Evolutionary conservation across 768 basidiomycete species (phyloP), one percentile per base, ranked within the genome.

Genomic region (Russula compacta): DNA sequence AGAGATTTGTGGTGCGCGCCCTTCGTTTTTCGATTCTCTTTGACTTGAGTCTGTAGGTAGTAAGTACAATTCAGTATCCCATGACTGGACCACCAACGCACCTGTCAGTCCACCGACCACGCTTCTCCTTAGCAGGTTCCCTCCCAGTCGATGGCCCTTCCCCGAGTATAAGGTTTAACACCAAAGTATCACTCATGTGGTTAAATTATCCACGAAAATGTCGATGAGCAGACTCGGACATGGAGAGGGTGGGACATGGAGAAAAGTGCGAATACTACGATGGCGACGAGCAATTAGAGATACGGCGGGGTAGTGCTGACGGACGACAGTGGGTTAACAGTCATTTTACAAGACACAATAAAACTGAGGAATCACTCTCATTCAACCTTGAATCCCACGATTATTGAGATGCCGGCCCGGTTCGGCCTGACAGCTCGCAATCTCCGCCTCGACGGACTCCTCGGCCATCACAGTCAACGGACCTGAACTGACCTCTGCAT

Each of bases 391-490:
- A n/a, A n/a, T n/a, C n/a, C n/a, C n/a, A n/a, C n/a, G n/a, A n/a
- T n/a, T n/a, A n/a, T n/a, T n/a, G n/a, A n/a, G n/a, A n/a, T n/a
- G n/a, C n/a, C n/a, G n/a, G n/a, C n/a, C n/a, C n/a, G n/a, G n/a
- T n/a, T n/a, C n/a, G n/a, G n/a, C n/a, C n/a, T n/a, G n/a, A n/a
- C n/a, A n/a, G n/a, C n/a, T n/a, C 63, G 91, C 94, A 14, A 94
- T 99, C 60, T 94, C 95, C 4, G 81, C 85, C 0, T 92, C 94
- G 6, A 90, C 89, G 1, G 82, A 81, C 35, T 89, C 93, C 7
- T 84, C 86, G 32, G 89, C 95, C n/a, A 81, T 99, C 64, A 84
- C 92, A 53, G 86, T 98, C 71, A 95, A 95, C 67, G 97, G 97
- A 0, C 94, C 97, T 12, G 94, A 98, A 70, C 81, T 98, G 21